phyloP scores from a whole-genome alignment of 441 rosid species.

The Caryocar brasiliense region DNA sequence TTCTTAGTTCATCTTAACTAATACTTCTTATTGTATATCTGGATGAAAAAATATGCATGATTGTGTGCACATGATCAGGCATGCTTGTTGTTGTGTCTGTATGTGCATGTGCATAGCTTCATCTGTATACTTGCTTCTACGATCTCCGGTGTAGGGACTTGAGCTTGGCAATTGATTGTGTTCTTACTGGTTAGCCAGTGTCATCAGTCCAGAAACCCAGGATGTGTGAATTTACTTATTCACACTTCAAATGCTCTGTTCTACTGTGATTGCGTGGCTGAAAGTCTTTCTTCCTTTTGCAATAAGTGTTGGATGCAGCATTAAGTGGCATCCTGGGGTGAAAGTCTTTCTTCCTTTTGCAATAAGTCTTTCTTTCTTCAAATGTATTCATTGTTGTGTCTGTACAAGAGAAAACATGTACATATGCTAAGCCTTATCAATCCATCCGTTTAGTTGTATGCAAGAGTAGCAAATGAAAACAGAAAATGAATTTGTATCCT shows the following conservation, averaged over 20 bases:
- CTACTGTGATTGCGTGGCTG: constrained; percentile 7
- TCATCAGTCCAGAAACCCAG: constrained; percentile 65
- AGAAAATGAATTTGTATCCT: neutral
- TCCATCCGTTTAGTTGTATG: too few species aligned
- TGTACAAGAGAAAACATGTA: too few species aligned
- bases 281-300: constrained; percentile 10
- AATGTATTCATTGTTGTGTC: too few species aligned
- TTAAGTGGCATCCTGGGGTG: constrained; percentile 74
- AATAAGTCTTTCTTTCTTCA: constrained; percentile 50
- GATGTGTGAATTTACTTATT: constrained; percentile 8
- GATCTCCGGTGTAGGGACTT: constrained; percentile 42
- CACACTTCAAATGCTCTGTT: neutral
- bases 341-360: constrained; percentile 11
- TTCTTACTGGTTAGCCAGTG: constrained; percentile 67
- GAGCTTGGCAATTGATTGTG: constrained; percentile 55
- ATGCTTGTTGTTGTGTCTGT: neutral
- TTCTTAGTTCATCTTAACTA: neutral
- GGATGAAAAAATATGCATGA: too few species aligned
- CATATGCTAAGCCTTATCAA: too few species aligned
- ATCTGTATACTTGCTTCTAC: constrained; percentile 5
- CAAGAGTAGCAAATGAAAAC: too few species aligned
- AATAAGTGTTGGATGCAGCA: constrained; percentile 82
- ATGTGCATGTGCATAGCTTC: neutral
- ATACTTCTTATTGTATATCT: neutral
- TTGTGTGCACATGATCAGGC: too few species aligned